Percentiles rank a stretch among this genome's conserved stretches.
phyloP scores from a whole-genome alignment of 2,329 filamentous ascomycete species.

The Ophiostoma sp. region DNA sequence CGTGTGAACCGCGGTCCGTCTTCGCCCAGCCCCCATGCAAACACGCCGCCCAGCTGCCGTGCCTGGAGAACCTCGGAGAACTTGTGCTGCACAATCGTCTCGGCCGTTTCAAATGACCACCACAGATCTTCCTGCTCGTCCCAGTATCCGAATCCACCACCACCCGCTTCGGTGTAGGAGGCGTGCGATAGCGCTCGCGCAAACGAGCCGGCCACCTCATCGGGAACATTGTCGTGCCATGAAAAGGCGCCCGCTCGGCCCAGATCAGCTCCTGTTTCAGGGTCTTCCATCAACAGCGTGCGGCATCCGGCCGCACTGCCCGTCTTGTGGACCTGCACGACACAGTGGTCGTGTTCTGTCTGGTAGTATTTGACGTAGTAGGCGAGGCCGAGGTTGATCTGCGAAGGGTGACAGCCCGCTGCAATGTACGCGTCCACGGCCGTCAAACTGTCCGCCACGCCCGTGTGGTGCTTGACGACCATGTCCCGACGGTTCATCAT shows the following conservation, averaged over 20 bases:
- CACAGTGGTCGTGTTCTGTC: constrained; percentile 48
- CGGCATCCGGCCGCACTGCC: constrained; percentile 56
- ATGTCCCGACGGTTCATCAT: constrained; percentile 71
- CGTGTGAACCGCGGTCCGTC: constrained; percentile 53
- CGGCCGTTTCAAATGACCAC: constrained; percentile 72
- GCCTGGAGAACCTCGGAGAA: constrained; percentile 59
- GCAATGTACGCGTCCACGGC: constrained; percentile 60
- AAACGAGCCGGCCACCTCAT: constrained; percentile 59
- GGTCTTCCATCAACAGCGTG: constrained; percentile 59
- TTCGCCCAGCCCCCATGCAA: constrained; percentile 74
- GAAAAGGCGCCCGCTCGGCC: constrained; percentile 56
- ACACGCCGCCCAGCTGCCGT: constrained; percentile 65
- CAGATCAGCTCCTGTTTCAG: constrained; percentile 59
- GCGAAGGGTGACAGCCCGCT: constrained; percentile 54
- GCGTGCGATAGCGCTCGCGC: constrained; percentile 54
- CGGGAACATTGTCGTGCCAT: constrained; percentile 57
- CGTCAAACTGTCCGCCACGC: constrained; percentile 54
- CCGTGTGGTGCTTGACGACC: constrained; percentile 64
- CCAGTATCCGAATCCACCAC: constrained; percentile 70
- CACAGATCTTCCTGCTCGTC: constrained; percentile 60
- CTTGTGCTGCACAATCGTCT: constrained; percentile 58
- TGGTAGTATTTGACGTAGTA: constrained; percentile 71
- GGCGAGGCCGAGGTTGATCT: constrained; percentile 66
- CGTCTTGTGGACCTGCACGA: neutral
- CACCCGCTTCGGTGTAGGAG: constrained; percentile 55